Percentiles rank a stretch among this genome's conserved stretches.
These are phyloP conservation scores for Hymenoscyphus fraxineus DNA, from an alignment of 2,329 filamentous ascomycete genomes.

Conservation along the genomic window DNA sequence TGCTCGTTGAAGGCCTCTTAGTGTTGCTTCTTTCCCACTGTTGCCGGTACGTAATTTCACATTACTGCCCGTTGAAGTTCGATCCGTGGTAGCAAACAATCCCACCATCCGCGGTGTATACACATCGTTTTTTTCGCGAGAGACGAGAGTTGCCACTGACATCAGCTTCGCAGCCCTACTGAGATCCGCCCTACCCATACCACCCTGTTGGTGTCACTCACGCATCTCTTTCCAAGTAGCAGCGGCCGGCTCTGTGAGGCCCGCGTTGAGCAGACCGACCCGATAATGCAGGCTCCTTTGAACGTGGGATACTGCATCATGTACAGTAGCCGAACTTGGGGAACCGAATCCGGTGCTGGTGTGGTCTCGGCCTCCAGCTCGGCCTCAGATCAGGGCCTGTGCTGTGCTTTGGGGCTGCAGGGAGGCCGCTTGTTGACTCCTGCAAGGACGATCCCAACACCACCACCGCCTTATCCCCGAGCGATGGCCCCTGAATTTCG, in stretches of 20 bases:
- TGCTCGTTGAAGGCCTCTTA: slow-evolving; percentile 40
- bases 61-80: background rate
- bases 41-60: slow-evolving; percentile 5
- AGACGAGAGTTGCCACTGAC: slow-evolving; percentile 7
- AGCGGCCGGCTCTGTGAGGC: background rate
- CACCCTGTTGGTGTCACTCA: background rate
- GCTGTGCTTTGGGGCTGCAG: slow-evolving; percentile 7
- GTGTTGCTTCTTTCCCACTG: slow-evolving; percentile 2
- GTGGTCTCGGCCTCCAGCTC: background rate
- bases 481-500: background rate
- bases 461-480: background rate
- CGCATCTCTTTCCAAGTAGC: background rate
- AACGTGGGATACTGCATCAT: slow-evolving; percentile 9
- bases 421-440: background rate
- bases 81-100: background rate
- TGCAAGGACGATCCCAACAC: slow-evolving; percentile 11
- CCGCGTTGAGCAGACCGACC: background rate
- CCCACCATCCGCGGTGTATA: background rate
- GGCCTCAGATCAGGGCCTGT: background rate
- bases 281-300: slow-evolving; percentile 5
- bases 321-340: background rate
- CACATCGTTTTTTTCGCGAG: background rate
- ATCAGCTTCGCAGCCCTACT: slow-evolving; percentile 1
- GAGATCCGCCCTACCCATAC: background rate
- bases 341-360: background rate